Percentiles rank a stretch among this genome's conserved stretches.
Evolutionary conservation across 1,284 basidiomycete species (phyloP).

Genomic region (Meira miltonrushii): DNA sequence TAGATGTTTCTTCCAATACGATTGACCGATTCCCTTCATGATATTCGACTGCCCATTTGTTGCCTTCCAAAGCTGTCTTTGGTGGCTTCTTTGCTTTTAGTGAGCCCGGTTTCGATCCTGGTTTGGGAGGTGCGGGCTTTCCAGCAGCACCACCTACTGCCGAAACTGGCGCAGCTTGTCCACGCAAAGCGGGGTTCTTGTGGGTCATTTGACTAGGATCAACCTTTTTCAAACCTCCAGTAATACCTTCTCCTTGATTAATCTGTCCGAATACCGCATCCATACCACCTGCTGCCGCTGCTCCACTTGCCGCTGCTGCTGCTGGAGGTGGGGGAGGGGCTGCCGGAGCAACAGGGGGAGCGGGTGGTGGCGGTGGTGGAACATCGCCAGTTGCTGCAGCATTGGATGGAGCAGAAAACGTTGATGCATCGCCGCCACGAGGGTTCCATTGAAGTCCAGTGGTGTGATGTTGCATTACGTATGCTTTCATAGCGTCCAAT

Average conservation of each 20-base stretch:
- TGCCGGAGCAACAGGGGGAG: constrained; percentile 62
- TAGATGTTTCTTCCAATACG: constrained; percentile 70
- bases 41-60: constrained; percentile 90
- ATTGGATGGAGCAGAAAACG: constrained; percentile 58
- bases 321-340: constrained; percentile 56
- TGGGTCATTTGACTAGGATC: constrained; percentile 96
- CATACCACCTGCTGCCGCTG: constrained; percentile 59
- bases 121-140: constrained; percentile 34
- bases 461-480: constrained; percentile 79
- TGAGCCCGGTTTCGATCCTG: constrained; percentile 32
- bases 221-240: constrained; percentile 85
- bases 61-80: constrained; percentile 85
- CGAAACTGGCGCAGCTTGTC: constrained; percentile 7
- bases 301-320: constrained; percentile 54
- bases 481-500: constrained; percentile 73
- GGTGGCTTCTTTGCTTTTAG: constrained; percentile 71
- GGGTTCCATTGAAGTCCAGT: constrained; percentile 85
- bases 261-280: constrained; percentile 87
- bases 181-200: constrained; percentile 82
- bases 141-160: not conserved
- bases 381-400: constrained; percentile 49
- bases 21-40: constrained; percentile 77
- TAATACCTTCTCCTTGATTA: constrained; percentile 84
- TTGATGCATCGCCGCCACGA: constrained; percentile 62
- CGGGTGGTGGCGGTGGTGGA: constrained; percentile 57